Percentiles rank a stretch among this genome's conserved stretches.
phyloP scores from a whole-genome alignment of 106 monocot species.

The Allium cepa region DNA sequence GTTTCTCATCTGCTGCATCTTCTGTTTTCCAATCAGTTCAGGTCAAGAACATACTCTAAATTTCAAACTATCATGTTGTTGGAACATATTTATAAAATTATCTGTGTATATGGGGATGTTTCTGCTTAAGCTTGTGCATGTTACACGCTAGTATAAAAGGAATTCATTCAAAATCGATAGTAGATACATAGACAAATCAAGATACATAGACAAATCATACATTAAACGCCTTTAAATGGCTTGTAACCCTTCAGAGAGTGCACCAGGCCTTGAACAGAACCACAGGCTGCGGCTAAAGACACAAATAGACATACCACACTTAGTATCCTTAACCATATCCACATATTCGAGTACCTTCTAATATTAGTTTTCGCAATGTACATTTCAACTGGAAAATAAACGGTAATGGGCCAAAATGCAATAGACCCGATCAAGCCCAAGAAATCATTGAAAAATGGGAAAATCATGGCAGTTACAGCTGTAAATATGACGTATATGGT shows the following conservation, averaged over 20 bases:
- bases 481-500: constrained; percentile 23
- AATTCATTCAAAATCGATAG: no score
- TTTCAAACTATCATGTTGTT: no score
- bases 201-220: no score
- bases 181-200: no score
- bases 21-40: constrained; percentile 21
- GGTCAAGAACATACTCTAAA: constrained; percentile 9
- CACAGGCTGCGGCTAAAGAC: constrained; percentile 25
- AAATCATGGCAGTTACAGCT: constrained; percentile 34
- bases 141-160: no score
- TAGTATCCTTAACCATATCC: constrained; percentile 26
- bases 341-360: constrained; percentile 13
- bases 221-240: constrained; percentile 23
- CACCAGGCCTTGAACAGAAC: constrained; percentile 26
- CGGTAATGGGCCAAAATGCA: constrained; percentile 36
- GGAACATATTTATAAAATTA: no score
- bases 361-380: constrained; percentile 6
- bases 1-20: constrained; percentile 6
- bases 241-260: constrained; percentile 19
- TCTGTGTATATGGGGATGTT: no score
- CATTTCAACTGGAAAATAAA: constrained; percentile 8
- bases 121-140: no score
- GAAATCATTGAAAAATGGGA: constrained; percentile 37
- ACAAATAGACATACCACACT: constrained; percentile 19
- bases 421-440: constrained; percentile 21